phyloP scores from a whole-genome alignment of 306 rosid species.

The Fragaria vesca region DNA sequence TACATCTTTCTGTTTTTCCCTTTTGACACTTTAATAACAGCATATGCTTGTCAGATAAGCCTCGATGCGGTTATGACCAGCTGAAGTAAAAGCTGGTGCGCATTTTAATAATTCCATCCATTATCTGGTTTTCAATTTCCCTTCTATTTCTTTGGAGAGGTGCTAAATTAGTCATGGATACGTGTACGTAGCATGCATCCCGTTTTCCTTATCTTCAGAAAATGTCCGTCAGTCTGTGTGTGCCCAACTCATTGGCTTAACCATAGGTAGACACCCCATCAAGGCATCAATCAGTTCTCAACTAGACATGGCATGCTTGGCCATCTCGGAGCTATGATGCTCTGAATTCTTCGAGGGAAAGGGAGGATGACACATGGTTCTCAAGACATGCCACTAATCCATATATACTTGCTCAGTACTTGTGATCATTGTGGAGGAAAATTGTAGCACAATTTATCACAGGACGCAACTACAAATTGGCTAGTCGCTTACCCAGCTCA shows the following conservation, averaged over 20 bases:
- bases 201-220: not conserved
- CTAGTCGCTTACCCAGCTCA: not conserved
- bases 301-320: not conserved
- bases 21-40: not conserved
- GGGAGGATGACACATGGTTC: not conserved
- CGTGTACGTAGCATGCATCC: not conserved
- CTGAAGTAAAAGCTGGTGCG: not conserved
- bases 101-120: too few species aligned
- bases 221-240: not conserved
- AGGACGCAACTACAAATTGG: not conserved
- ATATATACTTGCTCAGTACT: not conserved
- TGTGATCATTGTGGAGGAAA: not conserved
- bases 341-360: not conserved
- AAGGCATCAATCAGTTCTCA: not conserved
- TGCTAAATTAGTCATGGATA: not conserved
- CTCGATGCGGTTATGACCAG: not conserved
- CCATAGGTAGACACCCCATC: not conserved
- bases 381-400: not conserved
- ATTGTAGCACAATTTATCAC: not conserved
- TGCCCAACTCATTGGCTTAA: not conserved
- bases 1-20: not conserved
- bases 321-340: not conserved
- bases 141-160: not conserved
- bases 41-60: not conserved
- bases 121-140: not conserved